A percentile compares a stretch with the other conserved stretches of the same genome.
These are phyloP conservation scores for Gaultheria prostrata DNA, from an alignment of 148 eudicot species.

Conservation along the genomic window DNA sequence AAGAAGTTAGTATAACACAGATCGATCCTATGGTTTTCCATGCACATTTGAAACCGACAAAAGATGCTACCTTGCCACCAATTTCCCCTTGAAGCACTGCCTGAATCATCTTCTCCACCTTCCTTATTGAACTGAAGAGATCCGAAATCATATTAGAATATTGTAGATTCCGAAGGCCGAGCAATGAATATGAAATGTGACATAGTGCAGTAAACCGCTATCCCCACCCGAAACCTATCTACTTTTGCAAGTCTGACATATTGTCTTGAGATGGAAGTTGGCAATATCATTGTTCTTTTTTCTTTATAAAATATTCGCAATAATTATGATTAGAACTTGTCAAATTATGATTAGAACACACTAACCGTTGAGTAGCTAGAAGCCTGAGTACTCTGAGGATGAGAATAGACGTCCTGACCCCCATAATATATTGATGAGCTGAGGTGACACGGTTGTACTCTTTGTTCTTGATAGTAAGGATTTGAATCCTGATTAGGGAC, in stretches of 20 bases:
- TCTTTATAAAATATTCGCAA: neutral
- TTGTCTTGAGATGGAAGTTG: neutral
- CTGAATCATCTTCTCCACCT: conserved; percentile 69
- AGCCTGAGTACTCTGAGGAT: conserved; percentile 30
- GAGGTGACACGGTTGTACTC: conserved; percentile 58
- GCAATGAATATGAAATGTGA: neutral
- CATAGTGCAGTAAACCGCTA: neutral
- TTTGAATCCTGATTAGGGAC: conserved; percentile 24
- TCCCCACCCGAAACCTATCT: neutral
- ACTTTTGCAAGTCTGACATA: neutral
- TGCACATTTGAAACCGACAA: neutral
- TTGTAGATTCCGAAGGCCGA: neutral
- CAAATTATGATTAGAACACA: neutral
- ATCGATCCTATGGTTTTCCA: neutral
- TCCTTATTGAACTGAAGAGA: conserved; percentile 52
- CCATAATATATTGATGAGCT: conserved; percentile 94
- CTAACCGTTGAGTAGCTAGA: conserved; percentile 47
- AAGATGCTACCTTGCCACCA: conserved; percentile 81
- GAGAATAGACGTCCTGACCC: conserved; percentile 68
- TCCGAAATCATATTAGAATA: neutral
- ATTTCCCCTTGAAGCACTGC: conserved; percentile 70
- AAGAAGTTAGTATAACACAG: neutral
- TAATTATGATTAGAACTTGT: neutral
- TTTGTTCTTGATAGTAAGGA: conserved; percentile 45
- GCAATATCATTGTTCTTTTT: neutral